These are phyloP conservation scores for Cryptococcus deneoformans DNA, from an alignment of 1,284 basidiomycete genomes.

Conservation along the genomic window DNA sequence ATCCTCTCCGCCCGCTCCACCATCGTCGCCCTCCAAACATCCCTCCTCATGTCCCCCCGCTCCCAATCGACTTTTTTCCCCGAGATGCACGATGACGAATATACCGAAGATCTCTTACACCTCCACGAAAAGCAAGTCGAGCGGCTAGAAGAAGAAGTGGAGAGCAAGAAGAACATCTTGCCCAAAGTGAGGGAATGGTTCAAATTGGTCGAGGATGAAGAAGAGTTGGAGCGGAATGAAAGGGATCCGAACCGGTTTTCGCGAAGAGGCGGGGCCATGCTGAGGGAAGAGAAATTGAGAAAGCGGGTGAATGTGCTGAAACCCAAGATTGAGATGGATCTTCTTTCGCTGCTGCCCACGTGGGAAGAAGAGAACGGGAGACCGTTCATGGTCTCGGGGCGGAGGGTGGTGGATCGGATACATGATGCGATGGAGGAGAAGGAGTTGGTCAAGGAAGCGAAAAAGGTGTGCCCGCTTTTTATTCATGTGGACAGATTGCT, in stretches of 20 bases:
- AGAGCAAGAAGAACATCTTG: conserved; percentile 72
- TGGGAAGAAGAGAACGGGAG: conserved; percentile 82
- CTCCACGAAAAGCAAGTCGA: conserved; percentile 75
- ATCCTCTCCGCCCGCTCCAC: conserved; percentile 77
- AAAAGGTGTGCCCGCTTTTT: conserved; percentile 46
- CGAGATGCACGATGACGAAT: conserved; percentile 78
- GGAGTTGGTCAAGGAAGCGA: conserved; percentile 71
- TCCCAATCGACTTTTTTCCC: conserved; percentile 59
- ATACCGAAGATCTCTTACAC: conserved; percentile 80
- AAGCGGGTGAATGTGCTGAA: conserved; percentile 94
- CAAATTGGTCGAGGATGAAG: conserved; percentile 85
- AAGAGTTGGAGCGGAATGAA: conserved; percentile 63
- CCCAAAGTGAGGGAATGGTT: conserved; percentile 81
- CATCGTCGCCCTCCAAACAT: conserved; percentile 79
- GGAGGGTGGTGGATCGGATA: conserved; percentile 75
- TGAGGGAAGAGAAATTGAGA: conserved; percentile 96
- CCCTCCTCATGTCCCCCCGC: conserved; percentile 68
- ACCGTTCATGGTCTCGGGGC: conserved; percentile 81
- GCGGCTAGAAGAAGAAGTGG: conserved; percentile 73
- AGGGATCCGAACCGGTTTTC: conserved; percentile 46
- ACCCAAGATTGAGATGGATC: conserved; percentile 88
- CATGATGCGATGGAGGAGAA: conserved; percentile 63
- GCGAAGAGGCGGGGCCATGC: conserved; percentile 63
- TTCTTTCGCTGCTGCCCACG: conserved; percentile 70
- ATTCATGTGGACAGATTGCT: not conserved